Conservation (phyloP, 495 filamentous ascomycete species). For the Xylaria scruposa region DNA sequence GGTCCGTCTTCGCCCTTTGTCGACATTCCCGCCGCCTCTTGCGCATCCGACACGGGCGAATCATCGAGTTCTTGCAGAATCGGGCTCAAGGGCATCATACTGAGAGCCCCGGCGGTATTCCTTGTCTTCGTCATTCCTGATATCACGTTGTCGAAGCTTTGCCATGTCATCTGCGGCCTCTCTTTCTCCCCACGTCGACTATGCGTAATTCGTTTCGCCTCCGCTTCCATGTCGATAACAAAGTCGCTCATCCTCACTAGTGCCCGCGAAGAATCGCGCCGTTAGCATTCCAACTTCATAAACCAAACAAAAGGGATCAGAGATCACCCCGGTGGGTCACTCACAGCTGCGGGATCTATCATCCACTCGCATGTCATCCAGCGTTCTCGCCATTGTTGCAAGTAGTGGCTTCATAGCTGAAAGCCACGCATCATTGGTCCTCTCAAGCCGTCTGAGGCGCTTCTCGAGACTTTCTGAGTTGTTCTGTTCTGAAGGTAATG, state of each 20-base stretch:
- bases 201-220: conserved; percentile 13
- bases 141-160: neutral
- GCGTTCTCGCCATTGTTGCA: conserved; percentile 33
- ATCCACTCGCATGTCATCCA: conserved; percentile 34
- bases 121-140: neutral
- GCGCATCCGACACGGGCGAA: neutral
- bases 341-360: conserved; percentile 24
- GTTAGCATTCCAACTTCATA: conserved; percentile 4
- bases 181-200: conserved; percentile 4
- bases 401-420: conserved; percentile 30
- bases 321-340: neutral
- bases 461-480: conserved; percentile 32
- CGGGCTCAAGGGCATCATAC: neutral
- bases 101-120: neutral
- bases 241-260: conserved; percentile 29
- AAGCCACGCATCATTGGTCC: conserved; percentile 35
- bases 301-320: neutral
- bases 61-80: conserved; percentile 15
- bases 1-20: neutral
- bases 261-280: neutral
- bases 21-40: neutral
- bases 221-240: conserved; percentile 23
- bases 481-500: conserved; percentile 7
- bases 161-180: neutral
- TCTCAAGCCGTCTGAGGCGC: conserved; percentile 33